A percentile compares a stretch with the other conserved stretches of the same genome.
Evolutionary conservation across 1,284 basidiomycete genomes (phyloP).

Genomic region (Abortiporus biennis): DNA sequence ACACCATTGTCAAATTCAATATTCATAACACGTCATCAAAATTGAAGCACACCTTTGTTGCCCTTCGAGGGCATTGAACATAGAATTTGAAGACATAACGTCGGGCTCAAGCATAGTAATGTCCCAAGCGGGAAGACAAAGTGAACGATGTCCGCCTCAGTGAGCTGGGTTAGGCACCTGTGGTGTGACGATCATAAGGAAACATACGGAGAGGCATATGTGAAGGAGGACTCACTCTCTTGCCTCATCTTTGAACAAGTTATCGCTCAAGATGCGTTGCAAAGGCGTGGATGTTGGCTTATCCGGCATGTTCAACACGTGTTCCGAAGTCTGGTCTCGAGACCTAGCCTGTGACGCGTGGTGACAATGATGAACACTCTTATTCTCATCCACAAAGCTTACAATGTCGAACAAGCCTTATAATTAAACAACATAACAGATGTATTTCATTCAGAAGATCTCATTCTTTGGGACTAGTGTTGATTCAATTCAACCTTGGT

Average conservation of each 20-base stretch:
- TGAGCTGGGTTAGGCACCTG: neutral
- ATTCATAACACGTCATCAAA: neutral
- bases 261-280: conserved; percentile 3
- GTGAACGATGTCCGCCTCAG: conserved; percentile 1
- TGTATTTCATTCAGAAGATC: too few species aligned
- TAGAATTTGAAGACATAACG: conserved; percentile 6
- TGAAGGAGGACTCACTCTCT: conserved; percentile 1
- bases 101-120: too few species aligned
- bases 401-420: too few species aligned
- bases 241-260: conserved; percentile 3
- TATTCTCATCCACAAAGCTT: too few species aligned
- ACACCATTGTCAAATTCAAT: neutral
- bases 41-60: conserved; percentile 2
- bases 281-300: conserved; percentile 8
- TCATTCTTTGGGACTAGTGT: too few species aligned
- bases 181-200: neutral
- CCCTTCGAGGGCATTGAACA: neutral
- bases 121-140: neutral
- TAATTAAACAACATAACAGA: too few species aligned
- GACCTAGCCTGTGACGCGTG: too few species aligned
- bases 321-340: too few species aligned
- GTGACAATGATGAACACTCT: too few species aligned
- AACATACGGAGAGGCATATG: conserved; percentile 3
- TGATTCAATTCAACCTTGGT: too few species aligned
- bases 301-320: conserved; percentile 9